phyloP scores from a whole-genome alignment of 805 yeast species.

The Wickerhamiella nectarea region DNA sequence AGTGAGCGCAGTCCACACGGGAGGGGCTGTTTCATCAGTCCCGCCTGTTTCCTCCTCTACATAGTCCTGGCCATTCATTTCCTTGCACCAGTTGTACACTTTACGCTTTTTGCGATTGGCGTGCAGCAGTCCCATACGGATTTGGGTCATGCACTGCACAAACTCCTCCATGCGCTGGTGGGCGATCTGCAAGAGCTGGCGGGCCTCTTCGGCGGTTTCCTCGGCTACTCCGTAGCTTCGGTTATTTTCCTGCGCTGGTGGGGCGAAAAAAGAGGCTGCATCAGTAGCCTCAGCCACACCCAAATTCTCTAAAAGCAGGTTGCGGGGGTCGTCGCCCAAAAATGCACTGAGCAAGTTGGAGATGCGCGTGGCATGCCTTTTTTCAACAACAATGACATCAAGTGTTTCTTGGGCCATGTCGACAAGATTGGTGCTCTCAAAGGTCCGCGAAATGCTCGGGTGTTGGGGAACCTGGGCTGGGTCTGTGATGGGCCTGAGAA shows the following conservation, averaged over 20 bases:
- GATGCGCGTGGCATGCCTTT: slow-evolving; percentile 55
- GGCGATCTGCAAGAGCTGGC: slow-evolving; percentile 64
- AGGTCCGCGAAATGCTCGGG: slow-evolving; percentile 55
- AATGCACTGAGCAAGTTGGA: slow-evolving; percentile 62
- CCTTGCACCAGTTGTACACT: slow-evolving; percentile 72
- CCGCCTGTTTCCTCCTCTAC: slow-evolving; percentile 27
- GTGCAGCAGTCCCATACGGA: slow-evolving; percentile 62
- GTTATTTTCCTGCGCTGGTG: slow-evolving; percentile 39
- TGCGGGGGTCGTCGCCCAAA: slow-evolving; percentile 69
- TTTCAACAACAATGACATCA: slow-evolving; percentile 69
- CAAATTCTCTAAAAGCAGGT: slow-evolving; percentile 41
- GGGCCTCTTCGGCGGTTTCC: slow-evolving; percentile 51
- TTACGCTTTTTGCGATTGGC: slow-evolving; percentile 63
- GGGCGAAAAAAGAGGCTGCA: slow-evolving; percentile 51
- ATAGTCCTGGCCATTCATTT: slow-evolving; percentile 56
- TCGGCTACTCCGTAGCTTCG: slow-evolving; percentile 38
- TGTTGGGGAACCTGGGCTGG: slow-evolving; percentile 68
- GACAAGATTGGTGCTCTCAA: slow-evolving; percentile 40
- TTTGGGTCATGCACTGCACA: slow-evolving; percentile 57
- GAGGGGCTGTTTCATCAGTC: not conserved
- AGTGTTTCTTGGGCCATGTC: slow-evolving; percentile 60
- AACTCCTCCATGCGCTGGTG: slow-evolving; percentile 79
- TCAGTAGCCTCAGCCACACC: slow-evolving; percentile 28
- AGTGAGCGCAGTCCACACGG: not conserved
- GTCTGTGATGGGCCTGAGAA: slow-evolving; percentile 65